These are phyloP conservation scores for Chrysoporthe cubensis DNA, from an alignment of 2,329 filamentous ascomycete genomes.

Conservation along the genomic window DNA sequence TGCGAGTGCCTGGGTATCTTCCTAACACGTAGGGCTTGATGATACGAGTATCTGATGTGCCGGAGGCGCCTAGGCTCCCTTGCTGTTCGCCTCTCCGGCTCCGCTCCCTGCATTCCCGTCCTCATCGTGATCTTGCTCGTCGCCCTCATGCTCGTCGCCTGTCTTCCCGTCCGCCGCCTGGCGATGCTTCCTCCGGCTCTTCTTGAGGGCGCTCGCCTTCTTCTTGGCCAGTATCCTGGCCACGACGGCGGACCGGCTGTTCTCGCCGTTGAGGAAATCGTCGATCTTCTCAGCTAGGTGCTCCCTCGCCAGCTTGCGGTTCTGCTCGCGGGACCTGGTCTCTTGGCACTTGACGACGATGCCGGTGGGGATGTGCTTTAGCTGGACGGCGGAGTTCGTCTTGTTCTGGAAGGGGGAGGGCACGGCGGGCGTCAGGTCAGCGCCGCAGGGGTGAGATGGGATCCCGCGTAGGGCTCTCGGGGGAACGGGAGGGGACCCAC, in stretches of 20 bases:
- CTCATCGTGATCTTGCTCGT: not conserved
- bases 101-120: not conserved
- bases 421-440: not conserved
- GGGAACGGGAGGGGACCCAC: conserved; percentile 47
- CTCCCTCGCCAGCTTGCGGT: conserved; percentile 80
- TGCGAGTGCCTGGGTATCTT: not conserved
- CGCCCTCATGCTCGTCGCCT: conserved; percentile 28
- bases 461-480: not conserved
- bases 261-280: conserved; percentile 69
- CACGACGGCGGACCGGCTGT: conserved; percentile 69
- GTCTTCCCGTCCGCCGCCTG: conserved; percentile 38
- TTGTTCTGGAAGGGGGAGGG: conserved; percentile 71
- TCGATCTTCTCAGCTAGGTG: conserved; percentile 78
- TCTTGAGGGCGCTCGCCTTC: conserved; percentile 79
- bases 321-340: conserved; percentile 84
- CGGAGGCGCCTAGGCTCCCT: too few species aligned
- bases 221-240: conserved; percentile 66
- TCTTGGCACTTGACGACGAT: conserved; percentile 94
- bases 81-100: not conserved
- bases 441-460: too few species aligned
- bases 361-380: conserved; percentile 87
- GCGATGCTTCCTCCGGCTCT: conserved; percentile 79
- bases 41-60: not conserved
- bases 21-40: not conserved
- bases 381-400: conserved; percentile 91